Evolutionary conservation across 2,329 filamentous ascomycete species (phyloP), one percentile per base, ranked within the genome.

Genomic region (Microsporum canis): DNA sequence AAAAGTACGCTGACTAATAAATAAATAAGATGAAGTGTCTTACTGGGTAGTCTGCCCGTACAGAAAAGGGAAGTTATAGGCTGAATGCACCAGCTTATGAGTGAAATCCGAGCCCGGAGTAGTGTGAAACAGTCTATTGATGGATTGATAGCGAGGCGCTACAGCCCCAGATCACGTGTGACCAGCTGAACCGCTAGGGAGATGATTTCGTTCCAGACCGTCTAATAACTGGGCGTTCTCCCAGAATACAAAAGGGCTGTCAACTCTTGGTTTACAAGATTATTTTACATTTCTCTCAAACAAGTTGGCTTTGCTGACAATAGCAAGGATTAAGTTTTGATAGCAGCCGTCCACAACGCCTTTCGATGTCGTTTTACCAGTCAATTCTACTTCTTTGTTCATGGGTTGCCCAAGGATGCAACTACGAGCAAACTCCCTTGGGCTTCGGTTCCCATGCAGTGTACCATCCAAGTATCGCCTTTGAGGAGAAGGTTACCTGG

Each of bases 401-500:
- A 7, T 61, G 56, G 55, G 17, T 58, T 43, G 41, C 58, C 29
- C 31, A 57, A 31, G 56, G 55, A 61, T 61, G 60, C 23, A n/a
- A 41, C 45, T 45, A 56, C 41, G 55, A 34, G 33, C 60, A 61
- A 23, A 17, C 23, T 17, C 45, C 60, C 23, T 12, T 61, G 27
- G 34, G 33, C 23, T 34, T 55, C 23, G 36, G 17, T 34, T 45
- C 39, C 14, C 17, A 43, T 27, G 45, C 23, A 14, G 43, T 47
- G 27, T 58, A 43, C 8, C 55, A 31, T 12, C 55, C 58, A 6
- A 58, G 39, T 34, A 53, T 27, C 3, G 43, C 55, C 36, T 61
- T 61, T 29, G 60, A 61, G 23, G 31, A 61, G 17, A 61, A 58
- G 14, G 60, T 61, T 12, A 58, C 45, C 34, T 61, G 60, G 60